Evolutionary conservation across 2,329 filamentous ascomycete genomes (phyloP).

Genomic region (Alternaria sp.): DNA sequence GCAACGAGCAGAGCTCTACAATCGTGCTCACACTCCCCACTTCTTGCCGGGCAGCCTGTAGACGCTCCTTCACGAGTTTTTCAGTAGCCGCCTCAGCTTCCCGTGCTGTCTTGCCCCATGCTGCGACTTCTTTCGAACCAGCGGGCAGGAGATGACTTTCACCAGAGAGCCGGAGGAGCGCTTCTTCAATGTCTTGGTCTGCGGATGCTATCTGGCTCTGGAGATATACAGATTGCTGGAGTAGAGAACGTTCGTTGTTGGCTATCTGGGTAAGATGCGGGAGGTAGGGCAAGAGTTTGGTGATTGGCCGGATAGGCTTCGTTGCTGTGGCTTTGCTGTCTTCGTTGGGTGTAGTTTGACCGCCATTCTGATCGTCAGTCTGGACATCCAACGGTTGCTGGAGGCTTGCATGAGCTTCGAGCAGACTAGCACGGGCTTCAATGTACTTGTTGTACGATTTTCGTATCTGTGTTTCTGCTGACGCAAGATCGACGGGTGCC

Average conservation of each 20-base stretch:
- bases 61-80: slow-evolving; percentile 21
- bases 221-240: slow-evolving; percentile 45
- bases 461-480: slow-evolving; percentile 34
- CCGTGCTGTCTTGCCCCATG: slow-evolving; percentile 34
- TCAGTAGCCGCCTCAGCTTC: slow-evolving; percentile 29
- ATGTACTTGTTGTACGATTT: slow-evolving; percentile 42
- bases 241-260: slow-evolving; percentile 37
- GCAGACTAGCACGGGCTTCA: not conserved
- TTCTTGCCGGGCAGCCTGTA: slow-evolving; percentile 32
- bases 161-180: slow-evolving; percentile 42
- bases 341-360: not conserved
- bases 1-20: slow-evolving; percentile 38
- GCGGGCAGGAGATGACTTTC: slow-evolving; percentile 49
- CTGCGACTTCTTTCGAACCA: slow-evolving; percentile 32
- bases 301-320: slow-evolving; percentile 17
- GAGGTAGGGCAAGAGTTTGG: slow-evolving; percentile 40
- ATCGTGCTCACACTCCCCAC: slow-evolving; percentile 31
- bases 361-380: not conserved
- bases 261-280: slow-evolving; percentile 32
- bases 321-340: slow-evolving; percentile 7
- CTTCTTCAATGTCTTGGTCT: slow-evolving; percentile 37
- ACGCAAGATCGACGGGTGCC: slow-evolving; percentile 18
- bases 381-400: slow-evolving; percentile 9
- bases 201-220: slow-evolving; percentile 38
- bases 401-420: slow-evolving; percentile 22